phyloP scores from a whole-genome alignment of 345 rosid genomes.

The Conringia planisiliqua region DNA sequence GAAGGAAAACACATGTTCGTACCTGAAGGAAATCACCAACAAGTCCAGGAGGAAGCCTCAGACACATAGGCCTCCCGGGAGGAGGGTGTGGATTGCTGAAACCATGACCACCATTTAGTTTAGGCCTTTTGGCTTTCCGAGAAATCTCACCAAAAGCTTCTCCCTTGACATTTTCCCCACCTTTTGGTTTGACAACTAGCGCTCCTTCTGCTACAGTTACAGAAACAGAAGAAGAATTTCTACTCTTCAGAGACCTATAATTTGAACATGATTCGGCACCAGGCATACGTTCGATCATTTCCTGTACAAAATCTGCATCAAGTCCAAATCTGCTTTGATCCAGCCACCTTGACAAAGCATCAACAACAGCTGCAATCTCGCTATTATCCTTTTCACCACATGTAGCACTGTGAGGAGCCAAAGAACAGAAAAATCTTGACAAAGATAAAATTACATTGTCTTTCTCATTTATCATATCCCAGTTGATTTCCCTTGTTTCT shows the following conservation, averaged over 20 bases:
- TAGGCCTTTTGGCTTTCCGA: constrained; percentile 48
- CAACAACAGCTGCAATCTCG: constrained; percentile 41
- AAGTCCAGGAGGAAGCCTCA: constrained; percentile 67
- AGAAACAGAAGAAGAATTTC: constrained; percentile 43
- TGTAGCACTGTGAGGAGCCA: constrained; percentile 34
- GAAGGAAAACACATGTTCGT: constrained; percentile 17
- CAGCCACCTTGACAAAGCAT: constrained; percentile 64
- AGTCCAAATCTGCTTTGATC: constrained; percentile 89
- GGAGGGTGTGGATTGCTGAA: constrained; percentile 48
- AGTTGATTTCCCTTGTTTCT: constrained; percentile 36
- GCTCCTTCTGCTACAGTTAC: constrained; percentile 66
- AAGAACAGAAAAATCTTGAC: constrained; percentile 63
- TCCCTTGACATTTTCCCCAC: constrained; percentile 38
- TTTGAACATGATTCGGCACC: constrained; percentile 58
- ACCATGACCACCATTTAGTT: constrained; percentile 36
- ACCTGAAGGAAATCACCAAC: constrained; percentile 96
- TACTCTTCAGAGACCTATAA: constrained; percentile 57
- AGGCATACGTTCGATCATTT: constrained; percentile 79
- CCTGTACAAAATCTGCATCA: constrained; percentile 87
- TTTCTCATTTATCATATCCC: constrained; percentile 42
- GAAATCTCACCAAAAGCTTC: constrained; percentile 37
- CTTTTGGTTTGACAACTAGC: constrained; percentile 48
- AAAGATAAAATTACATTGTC: constrained; percentile 34
- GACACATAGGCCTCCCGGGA: constrained; percentile 61
- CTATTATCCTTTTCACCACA: constrained; percentile 37